Conservation (phyloP, 257 asterid genomes). For the Forsythia suspensa region DNA sequence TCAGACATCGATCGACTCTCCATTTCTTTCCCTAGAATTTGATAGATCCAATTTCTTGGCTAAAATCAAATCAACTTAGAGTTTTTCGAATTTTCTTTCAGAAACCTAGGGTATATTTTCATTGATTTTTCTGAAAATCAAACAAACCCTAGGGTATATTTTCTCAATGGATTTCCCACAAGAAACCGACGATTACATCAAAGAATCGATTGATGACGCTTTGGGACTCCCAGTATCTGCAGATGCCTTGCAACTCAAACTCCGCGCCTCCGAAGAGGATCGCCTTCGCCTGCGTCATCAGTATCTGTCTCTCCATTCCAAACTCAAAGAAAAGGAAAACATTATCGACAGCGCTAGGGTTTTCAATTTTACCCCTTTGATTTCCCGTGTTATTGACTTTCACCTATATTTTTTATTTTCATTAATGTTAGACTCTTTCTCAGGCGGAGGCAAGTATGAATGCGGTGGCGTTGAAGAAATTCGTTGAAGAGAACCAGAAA, state of each 20-base stretch:
- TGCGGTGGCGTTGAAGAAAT: conserved; percentile 87
- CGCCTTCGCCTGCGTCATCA: conserved; percentile 50
- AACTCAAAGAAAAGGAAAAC: conserved; percentile 71
- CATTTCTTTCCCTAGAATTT: neutral
- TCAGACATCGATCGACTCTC: neutral
- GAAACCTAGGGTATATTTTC: neutral
- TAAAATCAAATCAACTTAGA: neutral
- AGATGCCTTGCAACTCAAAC: conserved; percentile 59
- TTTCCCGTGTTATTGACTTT: neutral
- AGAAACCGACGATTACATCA: conserved; percentile 77
- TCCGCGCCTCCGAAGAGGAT: conserved; percentile 67
- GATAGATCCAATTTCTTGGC: neutral
- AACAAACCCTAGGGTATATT: neutral
- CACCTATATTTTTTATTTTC: neutral
- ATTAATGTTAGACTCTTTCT: neutral
- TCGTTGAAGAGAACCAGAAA: conserved; percentile 92
- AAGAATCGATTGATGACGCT: conserved; percentile 69
- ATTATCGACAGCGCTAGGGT: conserved; percentile 76
- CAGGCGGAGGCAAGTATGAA: conserved; percentile 91
- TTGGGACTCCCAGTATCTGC: conserved; percentile 73
- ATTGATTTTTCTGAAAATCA: neutral
- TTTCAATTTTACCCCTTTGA: neutral
- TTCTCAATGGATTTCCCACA: conserved; percentile 63
- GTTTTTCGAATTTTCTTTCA: neutral
- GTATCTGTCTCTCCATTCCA: conserved; percentile 53